Evolutionary conservation across 106 monocot species (phyloP), one percentile per base, ranked within the genome.

Genomic region (Triglochin maritima): DNA sequence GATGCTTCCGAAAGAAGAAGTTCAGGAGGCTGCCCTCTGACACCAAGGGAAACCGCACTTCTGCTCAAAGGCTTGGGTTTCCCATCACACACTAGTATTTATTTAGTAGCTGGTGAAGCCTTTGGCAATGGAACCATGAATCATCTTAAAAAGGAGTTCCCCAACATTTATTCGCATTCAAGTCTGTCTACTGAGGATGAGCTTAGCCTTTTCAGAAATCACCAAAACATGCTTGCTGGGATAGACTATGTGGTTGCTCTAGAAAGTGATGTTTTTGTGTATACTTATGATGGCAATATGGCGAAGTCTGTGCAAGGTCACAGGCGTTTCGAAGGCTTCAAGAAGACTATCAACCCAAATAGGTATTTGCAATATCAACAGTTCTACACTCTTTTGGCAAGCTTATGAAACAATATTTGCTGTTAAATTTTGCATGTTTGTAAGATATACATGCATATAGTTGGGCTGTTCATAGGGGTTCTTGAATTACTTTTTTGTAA

Each of bases 271-370:
- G 90, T 85, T 72, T 95, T 95, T 67, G 63, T 95, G 62, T 95
- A 90, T 73, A 88, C 90, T 0, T 96, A 85, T 70, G 95, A 96
- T 72, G 95, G 95, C 15, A 96, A 96, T 74, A 96, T 96, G 95
- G 95, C 90, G n/a, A 96, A 90, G 71, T 90, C 95, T 67, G 95
- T 96, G 50, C 82, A 88, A 62, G 95, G 95, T n/a, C 95, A 96
- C 74, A 84, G 90, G 47, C 81, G 95, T 17, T 96, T 90, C 72
- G 83, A 90, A 64, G 72, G 78, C 56, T 96, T 96, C 79, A 90
- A 80, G 60, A 90, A 90, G 74, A 96, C 95, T 17, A 86, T 96
- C 64, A 88, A 71, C 72, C 95, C 90, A 3, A 87, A 96, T 57
- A 90, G 88, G 95, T 90, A 80, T 50, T 53, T 42, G 4, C 49